A percentile compares a stretch with the other conserved stretches of the same genome.
Evolutionary conservation across 2,329 filamentous ascomycete genomes (phyloP).

Genomic region (Raffaelea arxii): DNA sequence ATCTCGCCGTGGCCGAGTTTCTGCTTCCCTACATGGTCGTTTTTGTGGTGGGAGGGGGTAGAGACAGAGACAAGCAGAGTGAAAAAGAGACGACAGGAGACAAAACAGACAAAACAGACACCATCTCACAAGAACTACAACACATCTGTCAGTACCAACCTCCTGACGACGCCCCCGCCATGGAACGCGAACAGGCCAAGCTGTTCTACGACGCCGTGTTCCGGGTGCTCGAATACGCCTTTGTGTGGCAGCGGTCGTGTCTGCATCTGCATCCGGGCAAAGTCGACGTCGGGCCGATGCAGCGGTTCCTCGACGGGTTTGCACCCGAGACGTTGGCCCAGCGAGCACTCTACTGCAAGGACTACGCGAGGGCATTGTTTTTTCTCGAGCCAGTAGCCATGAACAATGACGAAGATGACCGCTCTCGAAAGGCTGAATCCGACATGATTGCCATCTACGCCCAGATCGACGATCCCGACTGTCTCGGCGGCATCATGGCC

Average conservation of each 20-base stretch:
- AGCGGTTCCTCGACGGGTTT: slow-evolving; percentile 48
- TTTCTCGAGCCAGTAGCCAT: slow-evolving; percentile 76
- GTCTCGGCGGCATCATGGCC: slow-evolving; percentile 86
- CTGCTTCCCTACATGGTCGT: slow-evolving; percentile 79
- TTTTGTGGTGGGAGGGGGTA: slow-evolving; percentile 66
- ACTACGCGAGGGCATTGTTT: slow-evolving; percentile 84
- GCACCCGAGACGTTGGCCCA: slow-evolving; percentile 67
- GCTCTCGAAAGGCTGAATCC: slow-evolving; percentile 52
- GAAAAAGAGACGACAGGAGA: too few species aligned
- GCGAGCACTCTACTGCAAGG: slow-evolving; percentile 85
- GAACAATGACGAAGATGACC: slow-evolving; percentile 30
- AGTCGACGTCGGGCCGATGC: slow-evolving; percentile 36
- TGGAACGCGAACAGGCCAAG: slow-evolving; percentile 65
- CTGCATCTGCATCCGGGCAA: slow-evolving; percentile 65
- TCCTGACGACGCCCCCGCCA: slow-evolving; percentile 39
- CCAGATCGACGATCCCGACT: slow-evolving; percentile 95
- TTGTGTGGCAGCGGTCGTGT: slow-evolving; percentile 69
- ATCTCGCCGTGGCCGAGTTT: slow-evolving; percentile 78
- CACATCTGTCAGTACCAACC: slow-evolving; percentile 59
- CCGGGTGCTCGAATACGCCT: slow-evolving; percentile 80
- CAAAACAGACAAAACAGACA: too few species aligned
- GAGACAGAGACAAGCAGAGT: slow-evolving; percentile 40
- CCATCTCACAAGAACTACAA: slow-evolving; percentile 64
- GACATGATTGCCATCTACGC: slow-evolving; percentile 89
- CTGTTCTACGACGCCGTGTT: slow-evolving; percentile 87